Conservation (phyloP, 2,329 filamentous ascomycete genomes). For the Paecilomyces dactylethromorphus region DNA sequence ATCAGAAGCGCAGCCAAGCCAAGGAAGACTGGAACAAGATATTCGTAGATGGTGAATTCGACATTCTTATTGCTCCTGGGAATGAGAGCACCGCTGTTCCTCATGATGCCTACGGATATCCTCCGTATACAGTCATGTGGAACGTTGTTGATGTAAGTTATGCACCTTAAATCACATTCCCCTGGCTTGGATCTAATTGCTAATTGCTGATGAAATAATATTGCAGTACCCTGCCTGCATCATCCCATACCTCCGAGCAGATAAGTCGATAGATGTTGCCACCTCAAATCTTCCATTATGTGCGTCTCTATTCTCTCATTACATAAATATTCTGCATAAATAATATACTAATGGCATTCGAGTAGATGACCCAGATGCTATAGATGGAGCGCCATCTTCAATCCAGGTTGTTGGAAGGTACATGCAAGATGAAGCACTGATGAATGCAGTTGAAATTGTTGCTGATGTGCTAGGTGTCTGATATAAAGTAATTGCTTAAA, state of each 20-base stretch:
- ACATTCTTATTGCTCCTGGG: slow-evolving; percentile 44
- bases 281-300: slow-evolving; percentile 3
- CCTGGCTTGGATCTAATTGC: neutral
- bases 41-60: slow-evolving; percentile 35
- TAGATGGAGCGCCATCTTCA: slow-evolving; percentile 1
- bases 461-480: neutral
- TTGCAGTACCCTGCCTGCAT: slow-evolving; percentile 3
- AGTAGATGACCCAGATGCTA: slow-evolving; percentile 1
- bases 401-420: slow-evolving; percentile 3
- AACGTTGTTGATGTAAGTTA: slow-evolving; percentile 45
- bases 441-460: neutral
- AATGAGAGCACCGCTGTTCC: slow-evolving; percentile 45
- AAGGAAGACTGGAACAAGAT: slow-evolving; percentile 33
- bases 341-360: neutral
- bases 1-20: neutral
- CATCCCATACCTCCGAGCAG: slow-evolving; percentile 1
- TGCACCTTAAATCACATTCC: neutral
- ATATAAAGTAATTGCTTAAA: neutral
- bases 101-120: slow-evolving; percentile 41
- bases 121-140: slow-evolving; percentile 35
- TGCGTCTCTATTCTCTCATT: neutral
- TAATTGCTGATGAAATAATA: neutral
- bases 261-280: slow-evolving; percentile 1
- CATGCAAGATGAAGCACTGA: neutral
- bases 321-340: neutral